Evolutionary conservation across 495 filamentous ascomycete genomes (phyloP).

Genomic region (Immersiella caudata): DNA sequence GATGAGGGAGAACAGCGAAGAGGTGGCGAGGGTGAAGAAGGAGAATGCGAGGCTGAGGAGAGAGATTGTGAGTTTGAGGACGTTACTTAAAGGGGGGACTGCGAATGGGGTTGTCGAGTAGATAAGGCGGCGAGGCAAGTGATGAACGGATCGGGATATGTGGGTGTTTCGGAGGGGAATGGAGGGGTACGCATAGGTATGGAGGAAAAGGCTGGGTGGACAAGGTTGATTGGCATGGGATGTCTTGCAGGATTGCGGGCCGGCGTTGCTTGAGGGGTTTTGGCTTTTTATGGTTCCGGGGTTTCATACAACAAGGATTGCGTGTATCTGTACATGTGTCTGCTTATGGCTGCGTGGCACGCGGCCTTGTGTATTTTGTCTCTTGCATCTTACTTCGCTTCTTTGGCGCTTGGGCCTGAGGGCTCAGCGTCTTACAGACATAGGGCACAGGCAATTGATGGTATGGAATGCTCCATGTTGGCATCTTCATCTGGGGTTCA

Average conservation of each 20-base stretch:
- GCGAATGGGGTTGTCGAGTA: conserved; percentile 2
- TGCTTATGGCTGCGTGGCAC: conserved; percentile 14
- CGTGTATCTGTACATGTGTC: conserved; percentile 6
- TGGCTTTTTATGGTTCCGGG: background rate
- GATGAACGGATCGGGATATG: background rate
- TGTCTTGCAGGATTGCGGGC: background rate
- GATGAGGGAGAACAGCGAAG: conserved; percentile 67
- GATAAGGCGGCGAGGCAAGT: background rate
- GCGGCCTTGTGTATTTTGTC: conserved; percentile 10
- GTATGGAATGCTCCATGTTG: conserved; percentile 4
- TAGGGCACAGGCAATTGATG: background rate
- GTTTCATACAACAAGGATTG: background rate
- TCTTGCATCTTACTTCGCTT: conserved; percentile 10
- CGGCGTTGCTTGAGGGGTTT: background rate
- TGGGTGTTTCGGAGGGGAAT: conserved; percentile 10
- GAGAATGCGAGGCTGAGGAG: conserved; percentile 67
- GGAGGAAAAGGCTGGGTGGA: background rate
- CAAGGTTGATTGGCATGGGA: conserved; percentile 11
- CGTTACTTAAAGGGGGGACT: conserved; percentile 46
- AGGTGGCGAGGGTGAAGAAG: conserved; percentile 71
- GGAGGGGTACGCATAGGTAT: background rate
- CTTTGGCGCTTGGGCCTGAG: background rate
- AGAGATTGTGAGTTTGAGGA: conserved; percentile 55
- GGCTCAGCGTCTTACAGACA: background rate
- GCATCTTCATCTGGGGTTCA: background rate